Conservation (phyloP, 2,329 filamentous ascomycete genomes). For the Colletotrichum agaves region DNA sequence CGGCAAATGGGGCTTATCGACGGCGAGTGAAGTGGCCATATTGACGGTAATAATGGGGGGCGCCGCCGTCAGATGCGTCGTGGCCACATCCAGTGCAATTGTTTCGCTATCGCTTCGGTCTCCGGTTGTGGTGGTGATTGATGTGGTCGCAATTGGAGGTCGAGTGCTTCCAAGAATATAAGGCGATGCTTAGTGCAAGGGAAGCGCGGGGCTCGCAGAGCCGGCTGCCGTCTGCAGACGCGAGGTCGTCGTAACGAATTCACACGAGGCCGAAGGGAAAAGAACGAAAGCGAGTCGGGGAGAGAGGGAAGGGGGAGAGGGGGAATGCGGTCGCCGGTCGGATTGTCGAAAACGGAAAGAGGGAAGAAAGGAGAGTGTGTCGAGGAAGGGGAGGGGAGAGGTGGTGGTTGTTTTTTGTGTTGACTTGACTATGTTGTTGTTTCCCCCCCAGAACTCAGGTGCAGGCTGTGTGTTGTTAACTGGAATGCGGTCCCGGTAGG, state of each 20-base stretch:
- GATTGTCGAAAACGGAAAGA: conserved; percentile 12
- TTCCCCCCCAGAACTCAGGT: conserved; percentile 10
- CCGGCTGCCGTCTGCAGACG: conserved; percentile 34
- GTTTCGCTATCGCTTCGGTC: conserved; percentile 5
- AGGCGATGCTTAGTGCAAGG: conserved; percentile 11
- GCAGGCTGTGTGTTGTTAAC: conserved; percentile 33
- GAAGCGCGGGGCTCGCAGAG: conserved; percentile 33
- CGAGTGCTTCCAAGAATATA: conserved; percentile 12
- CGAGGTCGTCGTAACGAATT: conserved; percentile 23
- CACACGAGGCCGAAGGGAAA: conserved; percentile 10
- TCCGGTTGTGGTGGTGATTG: conserved; percentile 11
- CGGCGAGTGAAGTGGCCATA: conserved; percentile 57
- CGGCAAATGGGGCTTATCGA: conserved; percentile 54
- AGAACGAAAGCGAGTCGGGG: background rate
- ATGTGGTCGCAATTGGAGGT: conserved; percentile 14
- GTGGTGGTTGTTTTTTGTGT: conserved; percentile 36
- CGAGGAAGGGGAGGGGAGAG: background rate
- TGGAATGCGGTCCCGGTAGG: conserved; percentile 34
- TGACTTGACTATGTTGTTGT: conserved; percentile 35
- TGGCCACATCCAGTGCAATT: conserved; percentile 35
- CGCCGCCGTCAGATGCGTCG: conserved; percentile 33
- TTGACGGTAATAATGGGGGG: conserved; percentile 39
- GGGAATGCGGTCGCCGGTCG: conserved; percentile 19
- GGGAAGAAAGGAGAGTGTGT: background rate
- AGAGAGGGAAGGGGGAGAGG: background rate